These are phyloP conservation scores for Pilobolus umbonatus DNA, from an alignment of 192 early-diverging fungal genomes.

Conservation along the genomic window DNA sequence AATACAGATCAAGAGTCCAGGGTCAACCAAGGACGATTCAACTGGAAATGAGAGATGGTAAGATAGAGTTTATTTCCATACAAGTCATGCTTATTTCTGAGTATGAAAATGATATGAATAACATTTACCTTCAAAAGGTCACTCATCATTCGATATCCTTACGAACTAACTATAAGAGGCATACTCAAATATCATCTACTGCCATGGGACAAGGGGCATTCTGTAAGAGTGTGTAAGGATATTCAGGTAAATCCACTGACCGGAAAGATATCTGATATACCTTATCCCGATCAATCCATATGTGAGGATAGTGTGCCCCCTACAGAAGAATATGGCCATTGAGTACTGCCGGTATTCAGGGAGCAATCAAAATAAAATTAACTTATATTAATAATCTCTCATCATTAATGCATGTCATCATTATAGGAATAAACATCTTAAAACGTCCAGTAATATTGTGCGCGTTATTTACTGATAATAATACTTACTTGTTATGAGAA, in stretches of 20 bases:
- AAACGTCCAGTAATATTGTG: no score
- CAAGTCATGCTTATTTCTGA: background rate
- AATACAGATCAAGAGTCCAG: constrained; percentile 5
- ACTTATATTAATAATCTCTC: no score
- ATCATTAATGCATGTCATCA: no score
- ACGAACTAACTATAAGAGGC: constrained; percentile 26
- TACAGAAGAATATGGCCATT: no score
- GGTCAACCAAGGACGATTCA: background rate
- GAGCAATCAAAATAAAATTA: no score
- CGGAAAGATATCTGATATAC: constrained; percentile 17
- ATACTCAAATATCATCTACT: constrained; percentile 22
- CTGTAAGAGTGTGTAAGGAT: constrained; percentile 18
- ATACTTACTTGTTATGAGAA: no score
- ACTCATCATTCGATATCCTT: constrained; percentile 23
- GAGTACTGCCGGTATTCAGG: no score
- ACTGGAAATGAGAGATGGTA: constrained; percentile 4
- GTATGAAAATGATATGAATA: background rate
- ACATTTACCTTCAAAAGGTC: constrained; percentile 10
- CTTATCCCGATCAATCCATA: background rate
- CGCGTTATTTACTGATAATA: no score
- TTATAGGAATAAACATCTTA: no score
- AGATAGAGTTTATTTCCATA: background rate
- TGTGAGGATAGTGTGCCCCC: background rate
- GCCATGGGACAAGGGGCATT: constrained; percentile 7
- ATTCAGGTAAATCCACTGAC: constrained; percentile 16